A percentile compares a stretch with the other conserved stretches of the same genome.
Conservation (phyloP, 305 asterid species). For the Ruellia speciosa region DNA sequence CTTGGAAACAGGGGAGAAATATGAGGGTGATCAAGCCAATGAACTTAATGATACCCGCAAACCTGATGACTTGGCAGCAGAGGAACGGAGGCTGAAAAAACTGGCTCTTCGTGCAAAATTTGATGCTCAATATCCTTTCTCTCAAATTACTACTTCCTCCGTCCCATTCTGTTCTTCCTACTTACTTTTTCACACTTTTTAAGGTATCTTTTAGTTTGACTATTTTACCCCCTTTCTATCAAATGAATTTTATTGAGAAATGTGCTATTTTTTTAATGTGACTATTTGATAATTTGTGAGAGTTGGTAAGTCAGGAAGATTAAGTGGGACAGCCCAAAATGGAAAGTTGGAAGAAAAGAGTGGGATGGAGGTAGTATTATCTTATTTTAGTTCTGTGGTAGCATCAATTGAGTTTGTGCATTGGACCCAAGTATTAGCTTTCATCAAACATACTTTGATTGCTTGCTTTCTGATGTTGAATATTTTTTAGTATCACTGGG, state of each 20-base stretch:
- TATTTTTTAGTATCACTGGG: constrained; percentile 10
- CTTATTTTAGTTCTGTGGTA: constrained; percentile 11
- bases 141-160: background rate
- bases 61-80: constrained; percentile 43
- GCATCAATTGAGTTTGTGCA: background rate
- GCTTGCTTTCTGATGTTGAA: constrained; percentile 9
- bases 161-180: too few relatives aligned
- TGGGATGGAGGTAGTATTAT: too few relatives aligned
- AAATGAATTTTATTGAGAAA: too few relatives aligned
- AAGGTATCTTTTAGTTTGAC: too few relatives aligned
- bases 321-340: too few relatives aligned
- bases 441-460: constrained; percentile 2
- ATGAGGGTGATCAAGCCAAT: constrained; percentile 34
- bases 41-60: constrained; percentile 24
- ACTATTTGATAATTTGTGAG: too few relatives aligned
- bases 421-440: background rate
- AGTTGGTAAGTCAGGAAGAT: too few relatives aligned
- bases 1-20: constrained; percentile 83
- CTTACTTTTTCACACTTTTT: too few relatives aligned
- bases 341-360: too few relatives aligned
- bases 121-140: constrained; percentile 84
- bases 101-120: constrained; percentile 85
- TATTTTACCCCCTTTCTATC: too few relatives aligned
- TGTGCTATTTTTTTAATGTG: too few relatives aligned
- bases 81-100: constrained; percentile 76